Base-by-base conservation (phyloP, 2,329 filamentous ascomycete species). In the Neopestalotiopsis sp. region DNA sequence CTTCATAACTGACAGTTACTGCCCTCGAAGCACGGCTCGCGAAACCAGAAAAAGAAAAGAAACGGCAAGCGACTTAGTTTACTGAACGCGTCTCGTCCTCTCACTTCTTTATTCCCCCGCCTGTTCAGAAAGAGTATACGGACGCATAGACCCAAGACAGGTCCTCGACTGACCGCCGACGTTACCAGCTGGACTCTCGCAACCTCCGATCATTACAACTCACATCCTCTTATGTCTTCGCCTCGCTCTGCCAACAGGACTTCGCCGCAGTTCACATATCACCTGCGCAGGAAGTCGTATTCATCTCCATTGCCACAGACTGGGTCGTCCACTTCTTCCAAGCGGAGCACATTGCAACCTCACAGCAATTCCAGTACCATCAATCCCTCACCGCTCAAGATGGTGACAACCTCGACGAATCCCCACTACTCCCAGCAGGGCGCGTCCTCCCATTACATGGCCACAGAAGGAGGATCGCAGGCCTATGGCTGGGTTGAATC, bases 401-500 rank as follows among this genome's bases (percentile, higher is more conserved):
- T 79, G 77, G 76, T 78, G 6, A 75, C 75, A 45, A 75, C 76
- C 34, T 75, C 76, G 9, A 73, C 76, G 13, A 65, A 72, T 9
- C 68, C 74, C 6, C 76, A 76, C 34, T 69, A 70, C n/a, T 52
- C 69, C 28, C 69, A 71, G n/a, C 74, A 77, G 20, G 75, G 75
- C n/a, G 71, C 74, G 32, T 71, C 75, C 52, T 69, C 68, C 20
- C 77, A 77, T 65, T 78, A 74, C 70, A 70, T 75, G 4, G 74
- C 75, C 7, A 73, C 76, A 10, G 74, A 75, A 52, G 69, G 69
- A 13, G 73, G 77, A 34, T 59, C 73, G 34, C 72, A 74, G n/a
- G 72, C 72, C 20, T 73, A 75, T 45, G 76, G 75, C 60, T 89
- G 86, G 87, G 83, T 87, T 71, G 82, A 85, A 67, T 83, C 85